These are phyloP conservation scores for Stephanodiscus triporus DNA, from an alignment of 108 stramenopile genomes.

Conservation along the genomic window DNA sequence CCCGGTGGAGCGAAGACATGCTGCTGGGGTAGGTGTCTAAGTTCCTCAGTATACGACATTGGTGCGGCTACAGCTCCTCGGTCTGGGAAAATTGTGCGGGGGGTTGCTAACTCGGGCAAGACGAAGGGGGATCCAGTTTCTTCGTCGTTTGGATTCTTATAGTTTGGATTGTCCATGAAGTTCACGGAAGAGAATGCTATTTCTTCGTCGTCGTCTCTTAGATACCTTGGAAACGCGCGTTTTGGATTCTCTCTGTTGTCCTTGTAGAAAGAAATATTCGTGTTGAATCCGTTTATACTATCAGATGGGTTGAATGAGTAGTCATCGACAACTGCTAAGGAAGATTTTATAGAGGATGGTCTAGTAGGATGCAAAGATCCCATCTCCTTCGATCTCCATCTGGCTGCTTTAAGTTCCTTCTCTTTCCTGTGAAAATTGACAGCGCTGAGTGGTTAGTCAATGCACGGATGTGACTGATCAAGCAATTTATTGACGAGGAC, in stretches of 20 bases:
- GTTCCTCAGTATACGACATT: slow-evolving; percentile 13
- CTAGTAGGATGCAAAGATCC: background rate
- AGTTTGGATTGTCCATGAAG: slow-evolving; percentile 10
- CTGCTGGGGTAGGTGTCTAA: slow-evolving; percentile 9
- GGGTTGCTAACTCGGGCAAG: slow-evolving; percentile 22
- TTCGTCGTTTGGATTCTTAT: slow-evolving; percentile 5
- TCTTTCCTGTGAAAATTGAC: slow-evolving; percentile 20
- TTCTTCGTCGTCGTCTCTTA: too few species aligned
- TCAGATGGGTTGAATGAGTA: slow-evolving; percentile 39
- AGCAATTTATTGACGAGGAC: background rate
- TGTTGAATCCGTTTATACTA: background rate
- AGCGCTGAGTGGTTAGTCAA: background rate
- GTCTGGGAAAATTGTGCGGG: background rate
- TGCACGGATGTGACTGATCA: background rate
- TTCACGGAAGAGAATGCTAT: background rate
- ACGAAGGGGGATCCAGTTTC: slow-evolving; percentile 3
- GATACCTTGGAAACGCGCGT: background rate
- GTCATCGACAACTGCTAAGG: slow-evolving; percentile 18
- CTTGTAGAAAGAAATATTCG: background rate
- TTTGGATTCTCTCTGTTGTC: background rate
- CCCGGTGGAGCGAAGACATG: slow-evolving; percentile 50
- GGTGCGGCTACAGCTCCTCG: background rate
- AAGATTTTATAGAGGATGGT: background rate
- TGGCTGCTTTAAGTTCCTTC: slow-evolving; percentile 26
- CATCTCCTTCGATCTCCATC: slow-evolving; percentile 41